Conservation (phyloP, 192 early-diverging fungal genomes). For the Lunasporangiospora selenospora region DNA sequence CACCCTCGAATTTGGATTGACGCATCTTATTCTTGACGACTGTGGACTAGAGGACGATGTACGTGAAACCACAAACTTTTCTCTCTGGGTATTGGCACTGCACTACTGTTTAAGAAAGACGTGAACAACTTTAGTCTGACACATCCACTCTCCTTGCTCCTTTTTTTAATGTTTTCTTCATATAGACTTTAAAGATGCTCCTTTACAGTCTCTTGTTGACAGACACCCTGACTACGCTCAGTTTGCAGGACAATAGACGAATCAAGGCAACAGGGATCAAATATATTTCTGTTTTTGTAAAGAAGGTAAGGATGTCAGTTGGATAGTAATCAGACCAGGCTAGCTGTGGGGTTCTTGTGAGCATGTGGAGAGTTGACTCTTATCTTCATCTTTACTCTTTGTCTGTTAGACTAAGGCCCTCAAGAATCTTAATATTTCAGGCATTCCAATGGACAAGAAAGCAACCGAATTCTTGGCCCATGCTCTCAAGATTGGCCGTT, state of each 20-base stretch:
- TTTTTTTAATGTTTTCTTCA: neutral
- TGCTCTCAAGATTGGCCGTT: constrained; percentile 55
- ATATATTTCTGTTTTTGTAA: constrained; percentile 76
- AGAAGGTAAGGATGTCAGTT: constrained; percentile 55
- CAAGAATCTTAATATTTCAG: constrained; percentile 73
- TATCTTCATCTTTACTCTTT: neutral
- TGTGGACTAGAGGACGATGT: constrained; percentile 80
- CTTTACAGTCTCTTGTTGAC: constrained; percentile 75
- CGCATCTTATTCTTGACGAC: constrained; percentile 68
- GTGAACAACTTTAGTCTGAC: neutral
- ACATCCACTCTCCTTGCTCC: neutral
- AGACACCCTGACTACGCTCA: constrained; percentile 69
- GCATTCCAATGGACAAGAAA: constrained; percentile 72
- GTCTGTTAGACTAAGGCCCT: constrained; percentile 62
- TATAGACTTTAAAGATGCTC: constrained; percentile 65
- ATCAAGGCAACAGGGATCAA: constrained; percentile 77
- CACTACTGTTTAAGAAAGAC: no score
- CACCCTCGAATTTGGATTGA: constrained; percentile 76
- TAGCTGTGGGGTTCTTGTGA: neutral
- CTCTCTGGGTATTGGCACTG: neutral
- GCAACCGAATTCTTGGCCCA: constrained; percentile 70
- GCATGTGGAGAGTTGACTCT: neutral
- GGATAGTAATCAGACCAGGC: neutral
- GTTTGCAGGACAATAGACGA: constrained; percentile 71
- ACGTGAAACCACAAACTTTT: neutral